These are phyloP conservation scores for Fistulinella prunicolor DNA, from an alignment of 768 basidiomycete genomes.

Conservation along the genomic window DNA sequence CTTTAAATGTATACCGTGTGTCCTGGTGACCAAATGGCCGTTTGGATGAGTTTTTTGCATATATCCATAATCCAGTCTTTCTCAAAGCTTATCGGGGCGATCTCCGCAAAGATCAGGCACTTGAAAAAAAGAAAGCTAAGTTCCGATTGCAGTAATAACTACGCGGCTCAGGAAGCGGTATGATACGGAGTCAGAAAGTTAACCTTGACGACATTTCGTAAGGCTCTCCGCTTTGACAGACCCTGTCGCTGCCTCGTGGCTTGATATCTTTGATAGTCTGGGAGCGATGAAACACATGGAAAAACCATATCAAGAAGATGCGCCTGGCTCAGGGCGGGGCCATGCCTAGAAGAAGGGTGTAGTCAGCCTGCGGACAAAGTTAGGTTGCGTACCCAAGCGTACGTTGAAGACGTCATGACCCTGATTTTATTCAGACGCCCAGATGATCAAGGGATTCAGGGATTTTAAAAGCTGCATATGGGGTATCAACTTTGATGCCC, in stretches of 20 bases:
- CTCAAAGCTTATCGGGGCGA: slow-evolving; percentile 28
- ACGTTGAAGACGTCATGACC: slow-evolving; percentile 26
- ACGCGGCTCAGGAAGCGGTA: slow-evolving; percentile 10
- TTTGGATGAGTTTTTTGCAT: no score
- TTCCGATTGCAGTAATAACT: slow-evolving; percentile 17
- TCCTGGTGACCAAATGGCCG: slow-evolving; percentile 3
- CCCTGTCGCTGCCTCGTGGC: slow-evolving; percentile 23
- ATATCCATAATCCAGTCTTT: slow-evolving; percentile 4
- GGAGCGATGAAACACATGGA: slow-evolving; percentile 4
- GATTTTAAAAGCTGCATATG: slow-evolving; percentile 2
- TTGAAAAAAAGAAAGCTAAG: slow-evolving; percentile 1
- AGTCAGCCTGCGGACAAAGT: slow-evolving; percentile 19
- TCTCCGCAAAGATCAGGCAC: slow-evolving; percentile 27
- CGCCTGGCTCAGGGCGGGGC: slow-evolving; percentile 7
- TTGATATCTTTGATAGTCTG: slow-evolving; percentile 3
- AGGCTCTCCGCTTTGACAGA: slow-evolving; percentile 12
- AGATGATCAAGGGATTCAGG: slow-evolving; percentile 8
- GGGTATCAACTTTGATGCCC: slow-evolving; percentile 1
- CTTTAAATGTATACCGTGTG: slow-evolving; percentile 12
- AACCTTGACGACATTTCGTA: slow-evolving; percentile 25
- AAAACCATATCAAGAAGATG: slow-evolving; percentile 20
- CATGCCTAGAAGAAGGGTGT: slow-evolving; percentile 8
- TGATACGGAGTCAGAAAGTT: slow-evolving; percentile 26
- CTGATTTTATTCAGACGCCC: slow-evolving; percentile 17
- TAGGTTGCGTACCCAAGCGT: slow-evolving; percentile 19